Conservation (phyloP, 148 eudicot species). For the Arbutus unedo region DNA sequence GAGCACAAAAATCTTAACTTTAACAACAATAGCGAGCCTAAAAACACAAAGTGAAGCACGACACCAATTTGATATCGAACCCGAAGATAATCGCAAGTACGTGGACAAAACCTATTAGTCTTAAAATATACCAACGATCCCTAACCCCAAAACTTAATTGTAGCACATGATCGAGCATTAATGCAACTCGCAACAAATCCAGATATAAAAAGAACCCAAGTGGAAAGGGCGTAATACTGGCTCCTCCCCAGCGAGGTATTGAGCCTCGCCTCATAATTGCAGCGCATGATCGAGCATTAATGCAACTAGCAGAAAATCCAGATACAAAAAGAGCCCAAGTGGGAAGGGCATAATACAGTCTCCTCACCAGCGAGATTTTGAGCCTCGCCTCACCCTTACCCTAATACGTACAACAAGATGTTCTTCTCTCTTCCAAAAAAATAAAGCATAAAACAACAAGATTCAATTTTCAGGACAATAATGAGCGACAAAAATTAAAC, state of each 20-base stretch:
- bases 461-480: background rate
- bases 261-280: background rate
- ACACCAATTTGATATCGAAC: background rate
- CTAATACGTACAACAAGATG: too few relatives aligned
- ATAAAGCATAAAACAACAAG: background rate
- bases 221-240: too few relatives aligned
- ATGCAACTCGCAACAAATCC: background rate
- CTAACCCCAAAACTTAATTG: background rate
- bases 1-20: background rate
- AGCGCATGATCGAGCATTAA: background rate
- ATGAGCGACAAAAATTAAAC: background rate
- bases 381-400: too few relatives aligned
- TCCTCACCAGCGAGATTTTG: too few relatives aligned
- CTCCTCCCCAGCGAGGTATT: too few relatives aligned
- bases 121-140: background rate
- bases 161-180: background rate
- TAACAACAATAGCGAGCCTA: background rate
- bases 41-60: background rate
- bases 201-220: background rate
- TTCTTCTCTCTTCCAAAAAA: too few relatives aligned
- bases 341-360: too few relatives aligned
- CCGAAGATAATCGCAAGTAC: background rate
- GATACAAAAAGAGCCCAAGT: background rate
- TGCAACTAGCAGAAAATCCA: background rate
- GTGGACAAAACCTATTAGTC: background rate